Evolutionary conservation across 2,329 filamentous ascomycete species (phyloP), one percentile per base, ranked within the genome.

Genomic region (Cordyceps tenuipes): DNA sequence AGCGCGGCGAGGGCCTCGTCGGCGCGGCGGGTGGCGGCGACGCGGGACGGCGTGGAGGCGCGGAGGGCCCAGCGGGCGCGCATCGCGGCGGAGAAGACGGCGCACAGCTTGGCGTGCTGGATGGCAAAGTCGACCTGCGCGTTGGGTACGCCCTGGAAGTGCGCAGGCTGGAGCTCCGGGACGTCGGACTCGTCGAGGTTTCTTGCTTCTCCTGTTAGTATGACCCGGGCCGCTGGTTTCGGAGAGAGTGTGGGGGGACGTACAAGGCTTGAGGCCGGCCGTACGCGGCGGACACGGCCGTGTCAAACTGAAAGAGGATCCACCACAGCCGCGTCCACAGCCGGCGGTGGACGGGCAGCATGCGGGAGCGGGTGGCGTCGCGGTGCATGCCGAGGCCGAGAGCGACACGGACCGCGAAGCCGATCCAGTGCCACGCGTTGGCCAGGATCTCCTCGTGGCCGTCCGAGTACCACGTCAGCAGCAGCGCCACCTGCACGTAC

Each of bases 381-480:
- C 74, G 69, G 50, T 76, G 80, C 77, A 83, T 81, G n/a, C 80
- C 80, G 57, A 82, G 69, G 0, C 80, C 80, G 0, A 78, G 76
- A 2, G 79, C 80, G 39, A 78, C 80, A 5, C 80, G 74, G 19
- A 74, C 74, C 5, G 79, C 81, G 3, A 80, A 72, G 2, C 81
- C 81, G 7, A 82, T 72, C 80, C 80, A 83, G 62, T 72, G 70
- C 70, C 73, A 81, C 17, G 77, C 76, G 63, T 83, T 82, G 44
- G 79, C 77, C 5, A 79, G 71, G 7, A 82, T 77, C 66, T 82
- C 79, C 63, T 83, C 81, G 26, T 79, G 78, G 15, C 78, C 76
- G 53, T 83, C 79, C 1, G 79, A 77, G 63, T 82, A 77, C 81
- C 81, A 83, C 2, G 79, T 82, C 57, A 83, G 64, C 1, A 83